Evolutionary conservation across 805 yeast species (phyloP).

Genomic region (Brettanomyces sp.): DNA sequence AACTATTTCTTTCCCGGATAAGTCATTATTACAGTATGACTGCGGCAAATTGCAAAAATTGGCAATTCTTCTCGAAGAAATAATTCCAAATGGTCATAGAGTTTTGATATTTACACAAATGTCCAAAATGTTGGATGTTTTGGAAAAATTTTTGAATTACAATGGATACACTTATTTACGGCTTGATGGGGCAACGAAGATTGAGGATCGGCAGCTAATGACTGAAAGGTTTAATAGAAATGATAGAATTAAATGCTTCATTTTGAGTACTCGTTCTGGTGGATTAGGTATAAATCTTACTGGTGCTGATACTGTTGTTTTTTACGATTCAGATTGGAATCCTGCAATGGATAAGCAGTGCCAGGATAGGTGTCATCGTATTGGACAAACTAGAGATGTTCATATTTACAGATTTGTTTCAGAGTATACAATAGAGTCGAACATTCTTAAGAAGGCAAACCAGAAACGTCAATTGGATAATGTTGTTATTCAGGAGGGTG

Average conservation of each 20-base stretch:
- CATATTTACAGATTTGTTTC: slow-evolving; percentile 94
- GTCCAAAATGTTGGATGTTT: slow-evolving; percentile 90
- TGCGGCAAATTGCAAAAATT: slow-evolving; percentile 93
- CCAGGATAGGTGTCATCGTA: slow-evolving; percentile 98
- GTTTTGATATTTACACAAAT: slow-evolving; percentile 95
- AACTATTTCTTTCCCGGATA: slow-evolving; percentile 94
- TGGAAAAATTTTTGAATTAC: slow-evolving; percentile 87
- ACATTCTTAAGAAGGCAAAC: slow-evolving; percentile 86
- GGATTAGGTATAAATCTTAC: slow-evolving; percentile 96
- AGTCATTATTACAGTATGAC: slow-evolving; percentile 82
- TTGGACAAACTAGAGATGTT: slow-evolving; percentile 96
- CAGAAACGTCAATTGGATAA: slow-evolving; percentile 91
- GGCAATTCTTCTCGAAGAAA: slow-evolving; percentile 62
- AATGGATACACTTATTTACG: slow-evolving; percentile 94
- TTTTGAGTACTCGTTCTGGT: slow-evolving; percentile 92
- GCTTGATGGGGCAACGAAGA: slow-evolving; percentile 93
- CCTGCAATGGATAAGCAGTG: slow-evolving; percentile 99
- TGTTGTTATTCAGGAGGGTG: slow-evolving; percentile 95
- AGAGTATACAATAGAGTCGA: slow-evolving; percentile 92
- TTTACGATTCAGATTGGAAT: slow-evolving; percentile 98
- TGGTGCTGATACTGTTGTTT: slow-evolving; percentile 97
- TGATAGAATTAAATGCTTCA: slow-evolving; percentile 78
- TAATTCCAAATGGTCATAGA: slow-evolving; percentile 83
- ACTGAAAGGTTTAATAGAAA: slow-evolving; percentile 92
- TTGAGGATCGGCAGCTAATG: slow-evolving; percentile 90